Conservation (phyloP, 306 rosid genomes). For the Acacia confusa region DNA sequence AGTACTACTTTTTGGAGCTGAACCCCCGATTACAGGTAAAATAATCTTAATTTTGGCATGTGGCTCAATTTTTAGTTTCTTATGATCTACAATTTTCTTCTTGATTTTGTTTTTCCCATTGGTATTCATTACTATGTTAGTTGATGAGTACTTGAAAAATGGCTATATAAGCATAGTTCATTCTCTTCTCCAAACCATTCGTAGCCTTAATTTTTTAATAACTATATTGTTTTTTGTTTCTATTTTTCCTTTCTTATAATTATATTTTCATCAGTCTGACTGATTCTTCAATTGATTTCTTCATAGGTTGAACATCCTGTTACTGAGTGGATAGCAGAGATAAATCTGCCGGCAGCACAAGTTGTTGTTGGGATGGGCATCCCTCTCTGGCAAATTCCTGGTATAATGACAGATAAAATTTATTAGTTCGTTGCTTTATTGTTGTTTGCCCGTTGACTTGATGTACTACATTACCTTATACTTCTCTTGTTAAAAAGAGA, state of each 20-base stretch:
- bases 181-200: background rate
- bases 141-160: conserved; percentile 20
- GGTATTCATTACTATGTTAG: conserved; percentile 19
- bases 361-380: conserved; percentile 97
- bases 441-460: conserved; percentile 13
- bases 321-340: conserved; percentile 99
- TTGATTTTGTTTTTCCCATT: conserved; percentile 25
- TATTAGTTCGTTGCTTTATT: conserved; percentile 26
- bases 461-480: conserved; percentile 24
- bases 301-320: conserved; percentile 97
- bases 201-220: background rate
- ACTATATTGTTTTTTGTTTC: background rate
- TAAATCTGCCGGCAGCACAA: conserved; percentile 98
- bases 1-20: conserved; percentile 96
- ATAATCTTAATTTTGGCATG: conserved; percentile 21
- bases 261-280: conserved; percentile 8
- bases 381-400: conserved; percentile 99
- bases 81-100: conserved; percentile 10
- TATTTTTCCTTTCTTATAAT: background rate
- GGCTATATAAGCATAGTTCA: conserved; percentile 2
- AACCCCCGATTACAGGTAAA: conserved; percentile 95
- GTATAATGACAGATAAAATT: conserved; percentile 43
- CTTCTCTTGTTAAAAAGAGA: conserved; percentile 61
- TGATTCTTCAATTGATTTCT: conserved; percentile 23
- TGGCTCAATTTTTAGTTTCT: conserved; percentile 10